phyloP scores from a whole-genome alignment of 306 rosid species.

The Alnus glutinosa region DNA sequence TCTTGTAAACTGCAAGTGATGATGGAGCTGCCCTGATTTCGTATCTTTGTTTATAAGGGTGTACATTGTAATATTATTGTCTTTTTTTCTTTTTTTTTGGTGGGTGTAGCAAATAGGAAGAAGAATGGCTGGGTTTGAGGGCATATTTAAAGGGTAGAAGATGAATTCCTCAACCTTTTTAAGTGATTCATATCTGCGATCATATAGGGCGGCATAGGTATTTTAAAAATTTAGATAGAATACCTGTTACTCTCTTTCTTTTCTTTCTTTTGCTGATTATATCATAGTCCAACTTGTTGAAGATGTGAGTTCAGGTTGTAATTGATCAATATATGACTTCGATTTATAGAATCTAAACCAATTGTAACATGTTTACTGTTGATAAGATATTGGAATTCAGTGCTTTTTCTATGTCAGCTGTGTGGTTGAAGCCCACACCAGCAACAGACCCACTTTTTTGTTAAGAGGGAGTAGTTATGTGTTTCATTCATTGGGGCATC shows the following conservation, averaged over 20 bases:
- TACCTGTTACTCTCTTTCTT: too few species aligned
- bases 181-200: neutral
- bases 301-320: neutral
- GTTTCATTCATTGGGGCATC: too few species aligned
- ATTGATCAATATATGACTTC: neutral
- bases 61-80: conserved; percentile 13
- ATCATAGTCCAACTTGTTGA: conserved; percentile 3
- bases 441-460: too few species aligned
- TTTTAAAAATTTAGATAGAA: neutral
- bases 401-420: too few species aligned
- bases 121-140: neutral
- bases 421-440: too few species aligned
- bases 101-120: neutral
- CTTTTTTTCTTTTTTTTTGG: neutral
- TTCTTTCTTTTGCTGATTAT: conserved; percentile 1
- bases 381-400: neutral
- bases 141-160: neutral
- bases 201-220: neutral
- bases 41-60: conserved; percentile 12
- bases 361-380: conserved; percentile 1
- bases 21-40: conserved; percentile 11
- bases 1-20: conserved; percentile 4
- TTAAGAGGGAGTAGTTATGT: too few species aligned
- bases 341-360: neutral
- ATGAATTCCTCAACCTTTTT: neutral